Evolutionary conservation across 2,329 filamentous ascomycete genomes (phyloP), one percentile per base, ranked within the genome.

Genomic region (Colletotrichum graminicola): DNA sequence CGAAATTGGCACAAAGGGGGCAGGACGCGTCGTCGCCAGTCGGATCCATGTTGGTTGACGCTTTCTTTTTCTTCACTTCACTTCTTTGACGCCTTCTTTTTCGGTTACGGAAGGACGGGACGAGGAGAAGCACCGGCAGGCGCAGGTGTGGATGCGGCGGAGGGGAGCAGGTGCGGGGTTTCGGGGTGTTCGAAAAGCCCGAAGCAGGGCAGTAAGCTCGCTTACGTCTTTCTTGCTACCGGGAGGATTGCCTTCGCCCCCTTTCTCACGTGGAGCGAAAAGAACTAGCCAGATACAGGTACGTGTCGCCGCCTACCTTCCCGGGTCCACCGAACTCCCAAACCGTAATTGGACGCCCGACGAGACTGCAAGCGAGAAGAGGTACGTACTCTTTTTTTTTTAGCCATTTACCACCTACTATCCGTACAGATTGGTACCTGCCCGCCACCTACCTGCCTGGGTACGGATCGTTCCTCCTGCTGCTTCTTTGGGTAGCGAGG

Each of bases 141-240:
- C 49, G 61, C 47, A 45, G 36, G 18, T 63, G 67, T 59, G 52
- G 65, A 41, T 18, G 45, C 8, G 14, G 11, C 29, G 43, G 59
- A 21, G 8, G 45, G 69, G 54, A n/a, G 45, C 34, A 45, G 64
- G 29, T 59, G 64, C 69, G 69, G 69, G 69, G 64, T 72, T 60
- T 72, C 69, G 69, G 69, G 65, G 54, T 69, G 52, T 45, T 72
- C 65, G 69, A 69, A 64, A 49, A 72, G 39, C 66, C 69, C 69
- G 69, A 72, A 60, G 57, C 63, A 45, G 34, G n/a, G 14, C 16
- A 43, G 5, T 16, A 45, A 63, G 59, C 68, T 71, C 68, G 68
- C 68, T 71, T 68, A 59, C 39, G 68, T 65, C 68, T 55, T 26
- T 12, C 4, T 34, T 41, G 14, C 36, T 39, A 39, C 11, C 12